Percentiles rank a stretch among this genome's conserved stretches.
phyloP scores from a whole-genome alignment of 2,329 filamentous ascomycete genomes.

The Pleomassaria siparia region DNA sequence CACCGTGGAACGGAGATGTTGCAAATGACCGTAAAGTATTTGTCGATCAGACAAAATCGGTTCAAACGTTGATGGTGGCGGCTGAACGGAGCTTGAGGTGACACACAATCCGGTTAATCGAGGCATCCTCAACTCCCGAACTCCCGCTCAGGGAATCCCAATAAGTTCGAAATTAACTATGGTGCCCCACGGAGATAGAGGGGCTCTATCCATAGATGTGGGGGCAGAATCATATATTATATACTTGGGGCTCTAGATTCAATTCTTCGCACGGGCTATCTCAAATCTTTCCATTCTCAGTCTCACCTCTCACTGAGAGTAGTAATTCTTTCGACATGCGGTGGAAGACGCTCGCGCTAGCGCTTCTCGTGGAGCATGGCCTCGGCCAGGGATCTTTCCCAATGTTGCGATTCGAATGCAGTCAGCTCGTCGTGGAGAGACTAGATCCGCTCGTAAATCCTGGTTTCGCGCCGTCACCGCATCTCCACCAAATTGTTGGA shows the following conservation, averaged over 20 bases:
- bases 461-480: conserved; percentile 20
- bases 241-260: conserved; percentile 7
- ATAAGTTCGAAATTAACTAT: too few relatives aligned
- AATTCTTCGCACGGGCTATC: conserved; percentile 3
- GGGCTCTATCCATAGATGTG: conserved; percentile 3
- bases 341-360: conserved; percentile 16
- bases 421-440: conserved; percentile 26
- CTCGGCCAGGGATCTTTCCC: conserved; percentile 11
- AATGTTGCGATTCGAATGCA: conserved; percentile 25
- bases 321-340: conserved; percentile 11
- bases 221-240: conserved; percentile 7
- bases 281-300: background rate
- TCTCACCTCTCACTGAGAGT: conserved; percentile 1
- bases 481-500: conserved; percentile 30
- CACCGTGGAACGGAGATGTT: too few relatives aligned
- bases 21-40: too few relatives aligned
- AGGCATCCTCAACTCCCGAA: too few relatives aligned
- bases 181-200: too few relatives aligned
- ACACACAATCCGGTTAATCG: too few relatives aligned
- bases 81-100: too few relatives aligned
- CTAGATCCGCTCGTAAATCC: conserved; percentile 35
- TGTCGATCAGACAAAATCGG: too few relatives aligned
- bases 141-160: too few relatives aligned
- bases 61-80: too few relatives aligned
- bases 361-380: conserved; percentile 12